Percentiles rank a stretch among this genome's conserved stretches.
These are phyloP conservation scores for Aspergillus baeticus DNA, from an alignment of 495 filamentous ascomycete genomes.

Conservation along the genomic window DNA sequence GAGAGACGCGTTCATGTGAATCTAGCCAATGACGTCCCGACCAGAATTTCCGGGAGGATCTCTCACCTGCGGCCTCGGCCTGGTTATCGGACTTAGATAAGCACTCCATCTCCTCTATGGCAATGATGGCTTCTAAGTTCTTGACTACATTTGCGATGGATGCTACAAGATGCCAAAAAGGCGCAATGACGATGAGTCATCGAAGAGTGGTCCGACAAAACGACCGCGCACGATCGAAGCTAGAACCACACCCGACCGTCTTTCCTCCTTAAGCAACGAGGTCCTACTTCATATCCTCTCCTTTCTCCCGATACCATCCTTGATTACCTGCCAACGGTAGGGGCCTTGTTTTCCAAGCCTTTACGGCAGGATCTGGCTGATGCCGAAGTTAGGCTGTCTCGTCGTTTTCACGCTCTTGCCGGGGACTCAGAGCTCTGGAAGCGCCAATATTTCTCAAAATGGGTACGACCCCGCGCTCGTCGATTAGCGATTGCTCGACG, in stretches of 20 bases:
- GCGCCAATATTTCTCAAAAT: slow-evolving; percentile 80
- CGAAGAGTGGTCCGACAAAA: slow-evolving; percentile 28
- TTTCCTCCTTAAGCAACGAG: slow-evolving; percentile 79
- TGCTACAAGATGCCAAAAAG: slow-evolving; percentile 47
- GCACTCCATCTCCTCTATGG: neutral
- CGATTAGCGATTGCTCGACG: slow-evolving; percentile 69
- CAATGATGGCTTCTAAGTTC: neutral
- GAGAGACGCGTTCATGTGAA: slow-evolving; percentile 1
- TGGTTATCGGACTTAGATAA: slow-evolving; percentile 12
- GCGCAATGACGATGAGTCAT: slow-evolving; percentile 21
- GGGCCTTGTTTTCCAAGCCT: too few relatives aligned
- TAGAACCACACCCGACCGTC: slow-evolving; percentile 29
- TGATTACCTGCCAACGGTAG: slow-evolving; percentile 68
- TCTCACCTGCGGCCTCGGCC: neutral
- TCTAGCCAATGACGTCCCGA: neutral
- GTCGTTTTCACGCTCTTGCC: slow-evolving; percentile 69
- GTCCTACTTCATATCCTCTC: slow-evolving; percentile 83
- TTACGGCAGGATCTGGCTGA: neutral
- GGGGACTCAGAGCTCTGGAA: slow-evolving; percentile 92
- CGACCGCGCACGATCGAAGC: slow-evolving; percentile 31
- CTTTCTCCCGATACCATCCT: slow-evolving; percentile 63
- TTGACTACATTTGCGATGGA: neutral
- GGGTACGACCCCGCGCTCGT: slow-evolving; percentile 79
- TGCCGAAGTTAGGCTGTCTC: slow-evolving; percentile 60
- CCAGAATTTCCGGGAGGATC: too few relatives aligned